Percentiles rank a stretch among this genome's conserved stretches.
Evolutionary conservation across 805 yeast species (phyloP).

Genomic region (Candida oleophila): DNA sequence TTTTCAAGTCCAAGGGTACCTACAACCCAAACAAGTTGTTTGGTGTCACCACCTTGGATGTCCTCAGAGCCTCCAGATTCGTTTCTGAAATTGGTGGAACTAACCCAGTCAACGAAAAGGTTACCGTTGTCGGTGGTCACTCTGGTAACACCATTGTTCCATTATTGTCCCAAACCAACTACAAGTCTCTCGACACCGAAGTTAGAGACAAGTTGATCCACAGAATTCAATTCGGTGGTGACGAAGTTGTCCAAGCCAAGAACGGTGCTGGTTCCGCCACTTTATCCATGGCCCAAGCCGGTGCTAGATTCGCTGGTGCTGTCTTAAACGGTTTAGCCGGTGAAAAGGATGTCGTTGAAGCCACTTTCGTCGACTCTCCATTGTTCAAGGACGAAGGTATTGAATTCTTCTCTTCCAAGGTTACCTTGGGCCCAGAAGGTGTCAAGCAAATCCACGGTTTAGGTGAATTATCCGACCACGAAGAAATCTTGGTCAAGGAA

Average conservation of each 20-base stretch:
- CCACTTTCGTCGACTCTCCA: constrained; percentile 77
- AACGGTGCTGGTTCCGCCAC: constrained; percentile 94
- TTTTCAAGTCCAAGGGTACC: constrained; percentile 77
- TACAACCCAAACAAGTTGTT: constrained; percentile 90
- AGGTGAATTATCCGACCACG: constrained; percentile 71
- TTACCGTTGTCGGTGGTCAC: constrained; percentile 95
- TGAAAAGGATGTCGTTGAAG: constrained; percentile 62
- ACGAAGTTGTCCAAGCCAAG: constrained; percentile 91
- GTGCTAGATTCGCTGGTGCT: constrained; percentile 70
- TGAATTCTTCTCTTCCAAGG: constrained; percentile 93
- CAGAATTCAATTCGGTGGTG: constrained; percentile 96
- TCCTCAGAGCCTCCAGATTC: constrained; percentile 86
- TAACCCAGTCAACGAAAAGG: constrained; percentile 74
- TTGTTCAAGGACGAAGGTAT: constrained; percentile 85
- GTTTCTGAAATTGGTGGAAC: constrained; percentile 64
- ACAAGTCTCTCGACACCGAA: constrained; percentile 48
- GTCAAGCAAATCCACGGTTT: constrained; percentile 76
- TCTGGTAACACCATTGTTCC: constrained; percentile 97
- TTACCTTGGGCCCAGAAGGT: constrained; percentile 92
- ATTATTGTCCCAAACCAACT: constrained; percentile 79
- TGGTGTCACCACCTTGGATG: constrained; percentile 95
- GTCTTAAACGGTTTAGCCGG: constrained; percentile 65
- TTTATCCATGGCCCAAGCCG: constrained; percentile 91
- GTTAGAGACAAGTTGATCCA: constrained; percentile 57
- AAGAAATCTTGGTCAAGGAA: constrained; percentile 76